Conservation (phyloP, 2,329 filamentous ascomycete genomes). For the Sclerotinia minor region DNA sequence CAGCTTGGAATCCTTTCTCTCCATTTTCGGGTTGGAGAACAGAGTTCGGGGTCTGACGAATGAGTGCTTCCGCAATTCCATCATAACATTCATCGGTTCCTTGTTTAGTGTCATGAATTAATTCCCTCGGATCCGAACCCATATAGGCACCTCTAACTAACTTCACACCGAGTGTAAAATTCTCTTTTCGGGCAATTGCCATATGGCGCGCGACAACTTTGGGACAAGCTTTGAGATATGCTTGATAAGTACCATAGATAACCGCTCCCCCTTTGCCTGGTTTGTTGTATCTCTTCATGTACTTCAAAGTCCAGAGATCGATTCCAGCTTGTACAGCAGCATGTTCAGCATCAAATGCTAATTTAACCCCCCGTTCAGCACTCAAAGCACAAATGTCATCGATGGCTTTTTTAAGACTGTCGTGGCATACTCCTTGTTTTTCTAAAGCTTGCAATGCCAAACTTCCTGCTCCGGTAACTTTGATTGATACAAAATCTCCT, state of each 20-base stretch:
- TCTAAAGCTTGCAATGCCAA: constrained; percentile 68
- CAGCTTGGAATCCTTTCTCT: constrained; percentile 53
- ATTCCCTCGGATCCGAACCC: constrained; percentile 64
- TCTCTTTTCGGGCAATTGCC: constrained; percentile 54
- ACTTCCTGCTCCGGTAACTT: constrained; percentile 79
- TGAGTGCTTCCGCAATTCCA: constrained; percentile 64
- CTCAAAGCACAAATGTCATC: constrained; percentile 74
- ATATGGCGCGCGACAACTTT: constrained; percentile 60
- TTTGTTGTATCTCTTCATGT: constrained; percentile 75
- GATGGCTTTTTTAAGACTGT: constrained; percentile 67
- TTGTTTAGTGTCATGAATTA: constrained; percentile 71
- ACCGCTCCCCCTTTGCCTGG: constrained; percentile 58
- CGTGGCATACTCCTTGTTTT: constrained; percentile 60
- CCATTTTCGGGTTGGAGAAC: constrained; percentile 49
- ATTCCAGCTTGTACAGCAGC: constrained; percentile 76
- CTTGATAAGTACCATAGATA: constrained; percentile 79
- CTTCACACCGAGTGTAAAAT: constrained; percentile 71
- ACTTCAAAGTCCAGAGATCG: constrained; percentile 75
- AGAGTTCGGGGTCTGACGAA: constrained; percentile 62
- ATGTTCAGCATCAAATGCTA: constrained; percentile 88
- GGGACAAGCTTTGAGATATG: constrained; percentile 68
- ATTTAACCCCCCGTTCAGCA: constrained; percentile 63
- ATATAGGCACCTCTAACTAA: constrained; percentile 76
- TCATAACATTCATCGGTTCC: constrained; percentile 75
- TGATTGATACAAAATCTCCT: constrained; percentile 57